Evolutionary conservation across 148 eudicot genomes (phyloP).

Genomic region (Diospyros lotus): DNA sequence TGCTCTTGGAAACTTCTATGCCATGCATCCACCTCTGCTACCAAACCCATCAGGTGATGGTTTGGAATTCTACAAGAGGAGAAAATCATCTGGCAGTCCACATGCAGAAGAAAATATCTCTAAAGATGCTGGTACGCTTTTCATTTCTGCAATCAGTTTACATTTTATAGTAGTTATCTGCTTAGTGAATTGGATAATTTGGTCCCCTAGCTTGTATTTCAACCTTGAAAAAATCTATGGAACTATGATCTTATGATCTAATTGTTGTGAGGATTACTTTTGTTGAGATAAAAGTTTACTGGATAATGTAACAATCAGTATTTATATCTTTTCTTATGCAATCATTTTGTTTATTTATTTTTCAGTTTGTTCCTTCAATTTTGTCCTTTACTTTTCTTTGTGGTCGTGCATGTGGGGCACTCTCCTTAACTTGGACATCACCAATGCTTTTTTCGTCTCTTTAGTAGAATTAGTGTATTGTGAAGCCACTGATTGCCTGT

Average conservation of each 20-base stretch:
- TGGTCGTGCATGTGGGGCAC: too few relatives aligned
- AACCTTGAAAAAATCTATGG: background rate
- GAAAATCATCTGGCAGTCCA: constrained; percentile 22
- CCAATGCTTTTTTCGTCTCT: too few relatives aligned
- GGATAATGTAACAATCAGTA: background rate
- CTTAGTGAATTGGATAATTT: constrained; percentile 1
- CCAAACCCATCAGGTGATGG: constrained; percentile 94
- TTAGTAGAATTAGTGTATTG: too few relatives aligned
- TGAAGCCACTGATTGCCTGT: too few relatives aligned
- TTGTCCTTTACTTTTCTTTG: too few relatives aligned
- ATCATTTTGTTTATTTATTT: background rate
- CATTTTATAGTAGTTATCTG: background rate
- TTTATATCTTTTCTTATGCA: background rate
- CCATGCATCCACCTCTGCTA: constrained; percentile 90
- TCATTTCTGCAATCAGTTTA: background rate
- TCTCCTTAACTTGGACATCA: too few relatives aligned
- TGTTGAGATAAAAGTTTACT: background rate
- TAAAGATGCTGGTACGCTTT: constrained; percentile 38
- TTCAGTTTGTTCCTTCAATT: too few relatives aligned
- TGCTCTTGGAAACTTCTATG: constrained; percentile 87
- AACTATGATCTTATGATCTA: background rate
- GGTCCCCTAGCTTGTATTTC: background rate
- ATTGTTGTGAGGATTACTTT: background rate
- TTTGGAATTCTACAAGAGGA: constrained; percentile 53
- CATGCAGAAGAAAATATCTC: constrained; percentile 28